Evolutionary conservation across 371 early-diverging fungal genomes (phyloP).

Genomic region (Mucor indicus): DNA sequence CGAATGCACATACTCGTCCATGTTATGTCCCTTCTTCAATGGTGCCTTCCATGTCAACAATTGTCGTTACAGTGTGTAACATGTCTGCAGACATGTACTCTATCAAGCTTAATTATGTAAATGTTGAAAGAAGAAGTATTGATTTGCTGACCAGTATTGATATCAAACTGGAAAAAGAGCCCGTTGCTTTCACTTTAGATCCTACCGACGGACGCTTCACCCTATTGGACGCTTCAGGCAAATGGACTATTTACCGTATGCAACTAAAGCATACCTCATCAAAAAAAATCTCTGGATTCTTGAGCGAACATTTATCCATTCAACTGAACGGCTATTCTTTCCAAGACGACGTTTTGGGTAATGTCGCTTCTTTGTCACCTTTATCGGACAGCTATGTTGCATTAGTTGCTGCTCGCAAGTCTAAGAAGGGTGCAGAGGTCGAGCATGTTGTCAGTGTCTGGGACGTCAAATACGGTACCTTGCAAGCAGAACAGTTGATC

Average conservation of each 20-base stretch:
- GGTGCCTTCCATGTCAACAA: slow-evolving; percentile 45
- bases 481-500: slow-evolving; percentile 52
- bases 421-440: slow-evolving; percentile 27
- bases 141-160: slow-evolving; percentile 29
- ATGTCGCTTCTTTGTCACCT: slow-evolving; percentile 29
- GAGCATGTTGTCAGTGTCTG: slow-evolving; percentile 67
- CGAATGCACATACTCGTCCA: slow-evolving; percentile 36
- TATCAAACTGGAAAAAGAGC: slow-evolving; percentile 26
- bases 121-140: slow-evolving; percentile 51
- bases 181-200: slow-evolving; percentile 52
- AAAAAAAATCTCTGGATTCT: slow-evolving; percentile 25
- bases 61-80: slow-evolving; percentile 39
- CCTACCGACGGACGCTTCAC: slow-evolving; percentile 45
- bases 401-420: slow-evolving; percentile 43
- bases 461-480: slow-evolving; percentile 70
- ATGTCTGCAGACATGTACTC: slow-evolving; percentile 18
- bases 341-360: slow-evolving; percentile 20
- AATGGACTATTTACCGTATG: slow-evolving; percentile 36
- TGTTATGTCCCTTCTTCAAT: slow-evolving; percentile 50
- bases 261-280: slow-evolving; percentile 34
- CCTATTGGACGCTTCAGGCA: slow-evolving; percentile 30
- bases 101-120: slow-evolving; percentile 43
- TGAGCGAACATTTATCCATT: slow-evolving; percentile 25
- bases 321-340: slow-evolving; percentile 27
- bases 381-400: slow-evolving; percentile 56